Percentiles rank a stretch among this genome's conserved stretches.
Conservation (phyloP, 768 basidiomycete genomes). For the Tylopilus subfusipes region DNA sequence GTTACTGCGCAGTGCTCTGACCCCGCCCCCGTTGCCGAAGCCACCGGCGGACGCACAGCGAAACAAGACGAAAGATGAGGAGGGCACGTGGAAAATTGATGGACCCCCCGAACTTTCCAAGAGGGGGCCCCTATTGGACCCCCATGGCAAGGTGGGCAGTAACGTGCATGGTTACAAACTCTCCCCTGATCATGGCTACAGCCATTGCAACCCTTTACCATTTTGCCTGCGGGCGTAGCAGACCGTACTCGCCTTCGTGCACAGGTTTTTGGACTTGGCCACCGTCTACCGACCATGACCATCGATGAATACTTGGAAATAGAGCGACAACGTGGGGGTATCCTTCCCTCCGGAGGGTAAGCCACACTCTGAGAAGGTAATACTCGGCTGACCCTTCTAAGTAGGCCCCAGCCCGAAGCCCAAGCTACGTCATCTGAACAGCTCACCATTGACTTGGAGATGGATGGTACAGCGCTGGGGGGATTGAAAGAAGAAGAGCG, state of each 20-base stretch:
- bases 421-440: constrained; percentile 74
- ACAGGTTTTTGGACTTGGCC: constrained; percentile 80
- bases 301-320: constrained; percentile 92
- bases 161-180: background rate
- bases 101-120: constrained; percentile 41
- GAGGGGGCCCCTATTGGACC: constrained; percentile 67
- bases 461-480: constrained; percentile 71
- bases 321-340: constrained; percentile 78
- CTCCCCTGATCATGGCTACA: constrained; percentile 32
- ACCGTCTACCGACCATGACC: constrained; percentile 91
- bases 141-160: constrained; percentile 64
- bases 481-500: constrained; percentile 72
- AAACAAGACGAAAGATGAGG: constrained; percentile 41
- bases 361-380: constrained; percentile 25
- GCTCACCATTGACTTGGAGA: constrained; percentile 73
- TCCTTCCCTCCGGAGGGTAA: constrained; percentile 86
- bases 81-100: constrained; percentile 75
- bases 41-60: constrained; percentile 36
- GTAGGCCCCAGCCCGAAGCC: constrained; percentile 63
- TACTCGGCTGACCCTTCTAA: constrained; percentile 6
- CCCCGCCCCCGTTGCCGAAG: constrained; percentile 35
- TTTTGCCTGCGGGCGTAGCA: constrained; percentile 67
- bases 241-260: constrained; percentile 71
- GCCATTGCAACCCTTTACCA: constrained; percentile 91
- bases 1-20: constrained; percentile 53